Conservation (phyloP, 1,139 yeast genomes). For the Geotrichum aggregatum region DNA sequence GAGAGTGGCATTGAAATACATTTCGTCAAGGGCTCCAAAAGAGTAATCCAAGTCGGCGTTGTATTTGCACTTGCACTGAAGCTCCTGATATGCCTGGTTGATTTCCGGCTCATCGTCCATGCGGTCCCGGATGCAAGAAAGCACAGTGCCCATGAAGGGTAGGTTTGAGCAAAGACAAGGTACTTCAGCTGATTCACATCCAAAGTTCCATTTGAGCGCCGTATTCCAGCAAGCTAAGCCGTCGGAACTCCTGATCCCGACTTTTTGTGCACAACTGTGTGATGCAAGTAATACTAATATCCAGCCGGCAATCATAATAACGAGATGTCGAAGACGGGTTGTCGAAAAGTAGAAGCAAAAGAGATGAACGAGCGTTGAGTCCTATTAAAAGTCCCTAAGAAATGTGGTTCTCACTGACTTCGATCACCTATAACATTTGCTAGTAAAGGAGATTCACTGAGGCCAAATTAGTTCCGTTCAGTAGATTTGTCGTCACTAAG, state of each 20-base stretch:
- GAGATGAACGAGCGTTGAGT: no score
- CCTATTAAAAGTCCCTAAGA: no score
- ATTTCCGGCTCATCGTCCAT: constrained; percentile 13
- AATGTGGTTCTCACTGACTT: no score
- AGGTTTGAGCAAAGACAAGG: constrained; percentile 17
- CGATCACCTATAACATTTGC: no score
- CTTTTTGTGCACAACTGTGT: constrained; percentile 18
- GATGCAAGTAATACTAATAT: background rate
- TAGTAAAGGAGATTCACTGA: no score
- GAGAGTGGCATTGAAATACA: constrained; percentile 15
- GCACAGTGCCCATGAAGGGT: constrained; percentile 20
- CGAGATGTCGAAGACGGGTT: no score
- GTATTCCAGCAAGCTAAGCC: constrained; percentile 23
- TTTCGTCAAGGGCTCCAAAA: constrained; percentile 21
- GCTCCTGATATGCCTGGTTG: constrained; percentile 17
- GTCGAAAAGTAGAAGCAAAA: no score
- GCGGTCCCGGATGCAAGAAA: constrained; percentile 17
- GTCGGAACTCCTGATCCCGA: constrained; percentile 17
- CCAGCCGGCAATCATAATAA: background rate
- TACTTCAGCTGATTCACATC: constrained; percentile 9
- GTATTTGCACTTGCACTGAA: constrained; percentile 19
- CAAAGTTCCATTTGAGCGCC: constrained; percentile 20
- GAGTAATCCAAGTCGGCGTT: constrained; percentile 13
- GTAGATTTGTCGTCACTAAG: no score
- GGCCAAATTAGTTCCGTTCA: no score